Evolutionary conservation across 805 yeast genomes (phyloP).

Genomic region (Pichia phayaonensis): DNA sequence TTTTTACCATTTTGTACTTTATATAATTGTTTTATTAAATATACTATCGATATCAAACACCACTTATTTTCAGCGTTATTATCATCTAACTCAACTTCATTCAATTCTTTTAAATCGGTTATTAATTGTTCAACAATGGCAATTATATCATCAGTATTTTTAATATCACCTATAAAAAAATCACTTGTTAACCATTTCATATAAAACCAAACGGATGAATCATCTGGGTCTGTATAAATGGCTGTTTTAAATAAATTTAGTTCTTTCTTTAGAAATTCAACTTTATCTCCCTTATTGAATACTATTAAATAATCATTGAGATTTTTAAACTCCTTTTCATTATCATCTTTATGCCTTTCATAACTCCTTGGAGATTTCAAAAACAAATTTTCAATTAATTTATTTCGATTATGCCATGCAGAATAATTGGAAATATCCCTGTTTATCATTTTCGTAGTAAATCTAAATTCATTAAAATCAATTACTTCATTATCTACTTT

Average conservation of each 20-base stretch:
- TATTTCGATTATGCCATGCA: slow-evolving; percentile 90
- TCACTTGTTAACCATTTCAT: slow-evolving; percentile 66
- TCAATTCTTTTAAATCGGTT: slow-evolving; percentile 48
- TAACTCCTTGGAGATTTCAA: slow-evolving; percentile 13
- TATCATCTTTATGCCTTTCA: slow-evolving; percentile 9
- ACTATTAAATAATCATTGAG: slow-evolving; percentile 11
- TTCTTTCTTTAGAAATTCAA: slow-evolving; percentile 44
- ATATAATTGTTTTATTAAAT: slow-evolving; percentile 33
- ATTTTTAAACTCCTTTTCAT: slow-evolving; percentile 6
- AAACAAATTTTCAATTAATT: slow-evolving; percentile 51
- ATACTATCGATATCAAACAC: slow-evolving; percentile 61
- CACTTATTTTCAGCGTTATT: slow-evolving; percentile 56
- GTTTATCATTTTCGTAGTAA: slow-evolving; percentile 72
- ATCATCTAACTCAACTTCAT: slow-evolving; percentile 67
- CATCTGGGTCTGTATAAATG: slow-evolving; percentile 86
- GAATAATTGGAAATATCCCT: slow-evolving; percentile 85
- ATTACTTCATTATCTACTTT: slow-evolving; percentile 13
- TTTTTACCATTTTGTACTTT: background rate
- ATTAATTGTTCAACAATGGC: slow-evolving; percentile 40
- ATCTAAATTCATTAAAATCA: slow-evolving; percentile 53
- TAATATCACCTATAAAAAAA: slow-evolving; percentile 29
- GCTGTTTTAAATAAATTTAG: slow-evolving; percentile 70
- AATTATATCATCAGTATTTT: slow-evolving; percentile 25
- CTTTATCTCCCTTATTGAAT: slow-evolving; percentile 14
- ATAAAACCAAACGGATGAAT: slow-evolving; percentile 89